phyloP scores from a whole-genome alignment of 106 monocot genomes.

The Amphibolis antarctica region DNA sequence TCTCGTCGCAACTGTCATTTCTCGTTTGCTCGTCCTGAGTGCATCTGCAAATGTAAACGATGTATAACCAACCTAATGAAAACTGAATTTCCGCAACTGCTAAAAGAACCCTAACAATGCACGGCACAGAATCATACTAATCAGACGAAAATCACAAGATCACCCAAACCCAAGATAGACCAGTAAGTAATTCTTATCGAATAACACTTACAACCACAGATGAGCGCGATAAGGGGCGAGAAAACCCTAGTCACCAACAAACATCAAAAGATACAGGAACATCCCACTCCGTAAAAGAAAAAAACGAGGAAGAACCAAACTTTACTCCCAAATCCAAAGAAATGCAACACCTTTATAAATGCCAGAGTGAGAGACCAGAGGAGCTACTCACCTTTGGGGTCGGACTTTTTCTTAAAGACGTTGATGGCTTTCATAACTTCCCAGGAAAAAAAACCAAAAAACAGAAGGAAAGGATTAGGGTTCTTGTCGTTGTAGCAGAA shows the following conservation, averaged over 20 bases:
- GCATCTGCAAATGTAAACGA: constrained; percentile 35
- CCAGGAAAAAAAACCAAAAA: too few relatives aligned
- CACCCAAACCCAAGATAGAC: too few relatives aligned
- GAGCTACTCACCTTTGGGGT: constrained; percentile 7
- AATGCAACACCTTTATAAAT: background rate
- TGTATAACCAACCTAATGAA: background rate
- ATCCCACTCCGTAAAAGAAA: background rate
- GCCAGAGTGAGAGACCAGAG: background rate
- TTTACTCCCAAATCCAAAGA: background rate
- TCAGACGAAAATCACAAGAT: too few relatives aligned
- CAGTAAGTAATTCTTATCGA: too few relatives aligned
- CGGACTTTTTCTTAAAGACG: constrained; percentile 8
- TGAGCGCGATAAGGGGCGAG: too few relatives aligned
- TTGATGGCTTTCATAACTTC: constrained; percentile 1
- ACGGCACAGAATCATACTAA: too few relatives aligned
- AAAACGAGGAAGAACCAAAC: background rate
- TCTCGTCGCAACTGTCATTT: constrained; percentile 80
- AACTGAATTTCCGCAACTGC: background rate
- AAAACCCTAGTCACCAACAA: background rate
- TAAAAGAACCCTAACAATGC: background rate
- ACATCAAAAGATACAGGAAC: background rate
- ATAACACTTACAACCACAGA: too few relatives aligned
- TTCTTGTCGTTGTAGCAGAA: too few relatives aligned
- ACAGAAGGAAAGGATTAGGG: too few relatives aligned
- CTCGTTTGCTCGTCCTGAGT: constrained; percentile 81